These are phyloP conservation scores for Vararia minispora DNA, from an alignment of 768 basidiomycete genomes.

Conservation along the genomic window DNA sequence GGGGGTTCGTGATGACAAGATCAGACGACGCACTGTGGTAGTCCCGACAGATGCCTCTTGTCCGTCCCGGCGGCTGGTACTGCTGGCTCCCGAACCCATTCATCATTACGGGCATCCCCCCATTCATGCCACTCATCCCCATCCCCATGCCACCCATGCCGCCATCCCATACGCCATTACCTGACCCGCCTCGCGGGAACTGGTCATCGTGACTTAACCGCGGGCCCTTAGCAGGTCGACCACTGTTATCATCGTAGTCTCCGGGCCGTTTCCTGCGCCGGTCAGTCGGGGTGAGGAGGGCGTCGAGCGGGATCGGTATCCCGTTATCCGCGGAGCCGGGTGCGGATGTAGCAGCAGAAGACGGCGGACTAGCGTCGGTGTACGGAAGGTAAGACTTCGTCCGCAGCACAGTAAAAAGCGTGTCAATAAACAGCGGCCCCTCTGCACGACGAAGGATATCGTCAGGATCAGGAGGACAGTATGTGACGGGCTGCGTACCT, in stretches of 20 bases:
- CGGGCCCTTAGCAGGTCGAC: slow-evolving; percentile 59
- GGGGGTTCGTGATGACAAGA: slow-evolving; percentile 1
- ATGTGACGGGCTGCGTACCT: slow-evolving; percentile 33
- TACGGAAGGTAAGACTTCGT: slow-evolving; percentile 83
- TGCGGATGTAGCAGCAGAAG: slow-evolving; percentile 23
- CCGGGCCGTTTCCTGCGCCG: slow-evolving; percentile 55
- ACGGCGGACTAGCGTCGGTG: slow-evolving; percentile 32
- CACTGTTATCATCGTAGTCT: slow-evolving; percentile 51
- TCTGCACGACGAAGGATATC: slow-evolving; percentile 27
- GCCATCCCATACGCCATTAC: slow-evolving; percentile 18
- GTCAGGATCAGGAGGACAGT: slow-evolving; percentile 10
- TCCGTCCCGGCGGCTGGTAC: slow-evolving; percentile 64
- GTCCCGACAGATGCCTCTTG: slow-evolving; percentile 76
- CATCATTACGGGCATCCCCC: slow-evolving; percentile 8
- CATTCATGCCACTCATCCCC: slow-evolving; percentile 17
- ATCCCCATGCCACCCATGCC: slow-evolving; percentile 22
- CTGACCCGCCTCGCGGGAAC: slow-evolving; percentile 38
- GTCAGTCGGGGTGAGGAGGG: slow-evolving; percentile 39
- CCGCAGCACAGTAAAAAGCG: slow-evolving; percentile 74
- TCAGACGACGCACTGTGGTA: slow-evolving; percentile 73
- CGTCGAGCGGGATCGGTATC: slow-evolving; percentile 74
- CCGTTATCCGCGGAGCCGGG: slow-evolving; percentile 39
- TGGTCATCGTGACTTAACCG: slow-evolving; percentile 54
- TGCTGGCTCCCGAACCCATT: slow-evolving; percentile 42
- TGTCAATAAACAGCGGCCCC: slow-evolving; percentile 68